Evolutionary conservation across 306 rosid genomes (phyloP).

Genomic region (Inga leiocalycina): DNA sequence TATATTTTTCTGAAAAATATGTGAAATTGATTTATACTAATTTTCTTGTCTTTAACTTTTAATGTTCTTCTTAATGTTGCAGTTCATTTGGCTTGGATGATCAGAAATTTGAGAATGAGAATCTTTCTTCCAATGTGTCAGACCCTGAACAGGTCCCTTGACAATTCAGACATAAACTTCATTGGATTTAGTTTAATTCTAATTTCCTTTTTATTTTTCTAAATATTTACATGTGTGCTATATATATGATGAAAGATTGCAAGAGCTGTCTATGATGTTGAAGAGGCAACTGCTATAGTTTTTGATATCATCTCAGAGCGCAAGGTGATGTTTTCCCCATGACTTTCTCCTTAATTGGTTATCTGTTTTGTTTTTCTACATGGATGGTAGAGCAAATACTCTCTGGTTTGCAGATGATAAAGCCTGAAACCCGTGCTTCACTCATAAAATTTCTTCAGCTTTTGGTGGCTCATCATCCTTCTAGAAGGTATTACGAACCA

Average conservation of each 20-base stretch:
- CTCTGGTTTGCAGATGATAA: conserved; percentile 69
- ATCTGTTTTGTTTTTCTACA: conserved; percentile 13
- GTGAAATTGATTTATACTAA: conserved; percentile 14
- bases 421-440: conserved; percentile 78
- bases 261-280: conserved; percentile 91
- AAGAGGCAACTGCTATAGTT: conserved; percentile 91
- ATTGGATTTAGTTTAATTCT: conserved; percentile 6
- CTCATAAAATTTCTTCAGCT: conserved; percentile 90
- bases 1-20: conserved; percentile 23
- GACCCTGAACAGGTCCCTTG: conserved; percentile 76
- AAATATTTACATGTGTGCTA: conserved; percentile 41
- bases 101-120: conserved; percentile 87
- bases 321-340: conserved; percentile 53
- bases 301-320: conserved; percentile 79
- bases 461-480: conserved; percentile 89
- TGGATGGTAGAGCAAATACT: conserved; percentile 26
- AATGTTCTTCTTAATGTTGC: conserved; percentile 38
- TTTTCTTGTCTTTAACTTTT: conserved; percentile 20
- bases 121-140: conserved; percentile 71
- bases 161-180: conserved; percentile 32
- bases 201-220: conserved; percentile 22
- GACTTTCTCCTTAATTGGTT: conserved; percentile 9
- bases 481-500: conserved; percentile 61
- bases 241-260: conserved; percentile 62
- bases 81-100: conserved; percentile 88